Evolutionary conservation across 2,329 filamentous ascomycete genomes (phyloP).

Genomic region (Penicillium sp.): DNA sequence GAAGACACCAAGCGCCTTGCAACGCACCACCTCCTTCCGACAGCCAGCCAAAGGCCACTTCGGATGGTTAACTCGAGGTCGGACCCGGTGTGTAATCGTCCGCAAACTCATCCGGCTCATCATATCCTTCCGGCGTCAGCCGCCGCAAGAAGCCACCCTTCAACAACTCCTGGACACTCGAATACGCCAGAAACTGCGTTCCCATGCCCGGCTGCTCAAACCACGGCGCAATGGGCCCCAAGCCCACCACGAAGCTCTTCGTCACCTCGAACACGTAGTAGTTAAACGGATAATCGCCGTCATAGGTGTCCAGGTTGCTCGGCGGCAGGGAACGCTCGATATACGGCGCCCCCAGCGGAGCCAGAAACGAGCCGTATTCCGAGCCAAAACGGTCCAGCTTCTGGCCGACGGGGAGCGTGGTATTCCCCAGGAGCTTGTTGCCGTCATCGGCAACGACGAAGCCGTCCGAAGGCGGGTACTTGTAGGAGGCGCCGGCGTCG

Average conservation of each 20-base stretch:
- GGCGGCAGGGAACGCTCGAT: conserved; percentile 50
- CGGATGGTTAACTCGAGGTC: too few species aligned
- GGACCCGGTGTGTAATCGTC: conserved; percentile 22
- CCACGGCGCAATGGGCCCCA: conserved; percentile 51
- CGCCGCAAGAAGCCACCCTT: conserved; percentile 32
- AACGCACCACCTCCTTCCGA: too few species aligned
- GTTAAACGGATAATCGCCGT: conserved; percentile 45
- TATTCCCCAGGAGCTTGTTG: conserved; percentile 42
- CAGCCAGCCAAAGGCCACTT: too few species aligned
- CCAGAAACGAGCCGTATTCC: conserved; percentile 46
- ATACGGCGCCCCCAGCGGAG: conserved; percentile 48
- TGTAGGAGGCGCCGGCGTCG: conserved; percentile 3
- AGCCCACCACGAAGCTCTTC: conserved; percentile 39
- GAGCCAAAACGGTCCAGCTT: conserved; percentile 51
- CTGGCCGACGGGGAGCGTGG: conserved; percentile 42
- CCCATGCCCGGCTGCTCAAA: conserved; percentile 53
- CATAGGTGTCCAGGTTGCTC: conserved; percentile 43
- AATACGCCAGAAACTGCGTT: conserved; percentile 33
- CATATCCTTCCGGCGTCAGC: conserved; percentile 20
- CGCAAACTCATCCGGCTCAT: conserved; percentile 22
- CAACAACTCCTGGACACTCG: conserved; percentile 34
- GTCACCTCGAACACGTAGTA: conserved; percentile 51
- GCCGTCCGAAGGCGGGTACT: conserved; percentile 45
- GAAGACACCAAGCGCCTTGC: too few species aligned
- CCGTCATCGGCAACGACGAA: conserved; percentile 40